These are phyloP conservation scores for Boeremia exigua DNA, from an alignment of 2,329 filamentous ascomycete genomes.

Conservation along the genomic window DNA sequence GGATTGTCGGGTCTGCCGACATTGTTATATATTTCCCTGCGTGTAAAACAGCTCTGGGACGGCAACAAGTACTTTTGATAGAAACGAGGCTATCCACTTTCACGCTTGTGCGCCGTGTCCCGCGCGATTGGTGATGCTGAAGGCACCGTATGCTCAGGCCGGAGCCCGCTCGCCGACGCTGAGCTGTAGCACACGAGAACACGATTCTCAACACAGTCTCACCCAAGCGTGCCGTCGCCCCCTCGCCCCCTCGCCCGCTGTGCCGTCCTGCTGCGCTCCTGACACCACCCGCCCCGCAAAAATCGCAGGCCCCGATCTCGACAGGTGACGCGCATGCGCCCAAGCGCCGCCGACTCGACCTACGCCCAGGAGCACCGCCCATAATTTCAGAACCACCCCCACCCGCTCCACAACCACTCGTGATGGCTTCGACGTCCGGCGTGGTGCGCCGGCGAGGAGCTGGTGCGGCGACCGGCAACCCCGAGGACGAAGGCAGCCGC, in stretches of 20 bases:
- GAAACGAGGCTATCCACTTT: constrained; percentile 44
- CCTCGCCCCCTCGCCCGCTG: constrained; percentile 23
- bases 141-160: background rate
- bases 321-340: constrained; percentile 39
- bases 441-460: constrained; percentile 73
- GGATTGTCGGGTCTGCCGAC: constrained; percentile 39
- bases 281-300: constrained; percentile 20
- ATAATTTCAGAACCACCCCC: constrained; percentile 41
- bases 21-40: constrained; percentile 47
- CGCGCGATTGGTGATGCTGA: too few relatives aligned
- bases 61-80: constrained; percentile 46
- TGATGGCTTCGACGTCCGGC: constrained; percentile 74
- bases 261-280: constrained; percentile 17
- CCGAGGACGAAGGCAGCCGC: constrained; percentile 68
- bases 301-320: constrained; percentile 8
- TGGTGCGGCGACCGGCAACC: constrained; percentile 55
- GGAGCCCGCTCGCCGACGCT: constrained; percentile 4
- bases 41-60: constrained; percentile 48
- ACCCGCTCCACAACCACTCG: constrained; percentile 36
- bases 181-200: constrained; percentile 29
- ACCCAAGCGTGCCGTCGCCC: constrained; percentile 14
- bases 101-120: background rate
- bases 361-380: constrained; percentile 39
- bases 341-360: constrained; percentile 43
- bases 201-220: constrained; percentile 14